Base-by-base conservation (phyloP, 2,329 filamentous ascomycete species). In the Cytospora chrysosperma region DNA sequence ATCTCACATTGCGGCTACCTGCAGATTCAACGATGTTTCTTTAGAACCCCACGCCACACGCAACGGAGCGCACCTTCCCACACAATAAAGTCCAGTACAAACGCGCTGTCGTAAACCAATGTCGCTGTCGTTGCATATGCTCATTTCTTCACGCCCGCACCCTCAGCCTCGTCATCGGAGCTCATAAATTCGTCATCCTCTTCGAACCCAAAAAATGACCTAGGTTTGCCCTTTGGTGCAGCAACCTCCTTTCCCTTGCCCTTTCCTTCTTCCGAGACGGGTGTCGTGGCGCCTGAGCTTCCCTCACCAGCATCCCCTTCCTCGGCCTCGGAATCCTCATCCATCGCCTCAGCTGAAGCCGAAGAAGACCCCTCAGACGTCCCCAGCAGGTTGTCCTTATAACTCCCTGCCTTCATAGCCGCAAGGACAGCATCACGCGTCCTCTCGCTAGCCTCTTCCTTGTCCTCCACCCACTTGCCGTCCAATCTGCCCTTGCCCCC, bases 381-480 rank as follows among this genome's bases (percentile, higher is more conserved):
- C 70, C 77, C 77, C 7, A 85, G 71, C 2, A 87, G 69, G 68
- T 86, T 87, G 77, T 89, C 87, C 66, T 81, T 85, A 72, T 84
- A 86, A 60, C 81, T 80, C 2, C 87, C 87, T 19, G 82, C 79
- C 75, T 86, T 88, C 79, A 93, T 88, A 9, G 87, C 88, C 56
- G 84, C 85, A 51, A 90, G 72, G 7, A 94, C 90, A 3, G 91
- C 91, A 69, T 91, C 87, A 49, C 91, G 81, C 0, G 93, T 94
- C 75, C 90, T 89, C 78, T 96, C 92, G 68, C 86, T 89, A 28
- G 90, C 90, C 73, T 97, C 93, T 70, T 97, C 93, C 76, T 96
- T 97, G 68, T 92, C 90, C 74, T 99, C 95, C 49, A 98, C 88
- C 93, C 94, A 99, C 73, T 94, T 90, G 0, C 92, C 92, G 71